Base-by-base conservation (phyloP, 768 basidiomycete genomes). In the Lentinula guzmanii region DNA sequence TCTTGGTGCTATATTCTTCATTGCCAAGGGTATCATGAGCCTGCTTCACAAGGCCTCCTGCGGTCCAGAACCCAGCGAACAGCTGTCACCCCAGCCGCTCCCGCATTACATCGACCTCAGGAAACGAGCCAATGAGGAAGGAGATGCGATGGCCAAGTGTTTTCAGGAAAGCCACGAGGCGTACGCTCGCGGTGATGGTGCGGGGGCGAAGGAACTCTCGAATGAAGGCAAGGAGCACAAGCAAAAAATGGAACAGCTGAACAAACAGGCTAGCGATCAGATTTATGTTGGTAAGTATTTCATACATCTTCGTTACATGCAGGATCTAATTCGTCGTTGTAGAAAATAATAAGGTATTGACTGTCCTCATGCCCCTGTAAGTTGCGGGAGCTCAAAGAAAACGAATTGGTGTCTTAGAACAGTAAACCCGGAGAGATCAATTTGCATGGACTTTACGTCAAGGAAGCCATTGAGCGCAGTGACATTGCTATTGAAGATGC, bases 391-490 rank as follows among this genome's bases (percentile, higher is more conserved):
- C 57, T 31, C 54, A 55, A 42, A 10, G 10, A 39, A 24, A 21
- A 18, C 24, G 37, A 35, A 24, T 11, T n/a, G 31, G 11, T 31
- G 10, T 50, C 53, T 46, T 67, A 87, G 83, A 85, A 90, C 63
- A 86, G 87, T 54, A 72, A 82, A 61, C 80, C 81, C 0, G 90
- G 88, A 1, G 90, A 94, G 71, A 76, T 97, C 48, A 91, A 98
- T 72, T 75, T 98, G 24, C 95, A 98, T 69, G 95, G 93, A 1
- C 76, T 98, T 3, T 96, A 92, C 71, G 95, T 96, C 63, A 93
- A 93, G 69, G 96, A 98, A 74, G 93, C 95, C 21, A 85, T 96
- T 52, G 76, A 81, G 46, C 81, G 80, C 57, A 86, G 85, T 1
- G 95, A 98, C 65, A 67, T 71, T 24, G 87, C 89, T 11, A 82